These are phyloP conservation scores for Trichoderma sp. DNA, from an alignment of 2,329 filamentous ascomycete species.

Conservation along the genomic window DNA sequence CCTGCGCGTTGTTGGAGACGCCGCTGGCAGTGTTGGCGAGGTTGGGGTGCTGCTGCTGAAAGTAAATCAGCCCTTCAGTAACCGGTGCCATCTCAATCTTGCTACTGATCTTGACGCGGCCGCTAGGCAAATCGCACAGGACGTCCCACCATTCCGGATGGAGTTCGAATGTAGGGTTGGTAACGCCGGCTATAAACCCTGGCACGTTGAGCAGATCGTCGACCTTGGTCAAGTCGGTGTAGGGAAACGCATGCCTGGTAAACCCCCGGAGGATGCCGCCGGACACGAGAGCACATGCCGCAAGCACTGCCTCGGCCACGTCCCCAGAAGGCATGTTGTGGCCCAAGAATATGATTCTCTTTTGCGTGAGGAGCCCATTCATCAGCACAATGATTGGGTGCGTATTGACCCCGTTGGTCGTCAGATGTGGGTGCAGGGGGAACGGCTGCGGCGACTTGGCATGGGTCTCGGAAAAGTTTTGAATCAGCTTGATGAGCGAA, in stretches of 20 bases:
- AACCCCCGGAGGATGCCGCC: slow-evolving; percentile 92
- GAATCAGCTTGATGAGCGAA: slow-evolving; percentile 93
- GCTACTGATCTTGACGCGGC: slow-evolving; percentile 90
- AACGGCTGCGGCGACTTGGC: slow-evolving; percentile 82
- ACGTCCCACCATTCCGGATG: slow-evolving; percentile 99
- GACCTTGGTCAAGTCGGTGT: slow-evolving; percentile 96
- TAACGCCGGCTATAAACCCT: slow-evolving; percentile 96
- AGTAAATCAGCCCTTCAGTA: slow-evolving; percentile 83
- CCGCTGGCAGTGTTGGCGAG: slow-evolving; percentile 50
- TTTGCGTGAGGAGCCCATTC: slow-evolving; percentile 93
- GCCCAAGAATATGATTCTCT: slow-evolving; percentile 91
- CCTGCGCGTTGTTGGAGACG: slow-evolving; percentile 44
- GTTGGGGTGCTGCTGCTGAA: slow-evolving; percentile 72
- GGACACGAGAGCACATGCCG: slow-evolving; percentile 90
- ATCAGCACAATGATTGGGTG: slow-evolving; percentile 93
- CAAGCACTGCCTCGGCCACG: slow-evolving; percentile 95
- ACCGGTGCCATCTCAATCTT: slow-evolving; percentile 75
- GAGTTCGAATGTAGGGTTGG: slow-evolving; percentile 91
- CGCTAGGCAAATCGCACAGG: slow-evolving; percentile 86
- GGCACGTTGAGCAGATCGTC: slow-evolving; percentile 94
- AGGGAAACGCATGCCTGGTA: slow-evolving; percentile 93
- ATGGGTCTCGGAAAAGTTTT: slow-evolving; percentile 84
- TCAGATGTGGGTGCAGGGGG: slow-evolving; percentile 82
- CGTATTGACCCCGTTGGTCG: slow-evolving; percentile 82
- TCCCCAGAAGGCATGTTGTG: slow-evolving; percentile 94